Base-by-base conservation (phyloP, 2,329 filamentous ascomycete species). In the Bipolaris sorokiniana region DNA sequence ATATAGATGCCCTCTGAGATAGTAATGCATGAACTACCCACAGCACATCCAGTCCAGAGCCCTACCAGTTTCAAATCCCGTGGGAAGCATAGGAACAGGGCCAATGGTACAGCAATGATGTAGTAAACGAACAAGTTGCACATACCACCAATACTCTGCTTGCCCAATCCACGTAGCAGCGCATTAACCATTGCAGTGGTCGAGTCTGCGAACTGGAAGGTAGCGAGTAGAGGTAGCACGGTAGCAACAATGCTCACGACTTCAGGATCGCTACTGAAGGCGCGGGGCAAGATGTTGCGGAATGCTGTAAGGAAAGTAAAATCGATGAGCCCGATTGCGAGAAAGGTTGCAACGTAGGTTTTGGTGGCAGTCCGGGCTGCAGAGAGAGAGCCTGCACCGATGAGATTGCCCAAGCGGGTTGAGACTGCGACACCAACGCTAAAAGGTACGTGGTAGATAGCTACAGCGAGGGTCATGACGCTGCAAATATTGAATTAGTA, bases 381-480 rank as follows among this genome's bases (percentile, higher is more conserved):
- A 10, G 56, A 53, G 3, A 76, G 66, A 16, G 71, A 69, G 10
- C 75, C 74, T 1, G 73, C 73, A 28, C 77, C 77, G 40, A 79
- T 72, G 5, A 79, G 65, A 51, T 78, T 76, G 18, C 76, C 77
- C 7, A 78, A 55, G 1, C 77, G 70, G 3, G 77, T 79, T 48
- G 68, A 74, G 10, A 75, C 75, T 15, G 75, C 76, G 15, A 77
- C 71, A 11, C 73, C 72, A 16, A 77, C 74, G 7, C 73, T 75
- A 55, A 79, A 79, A 0, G 77, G 76, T 5, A 78, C 71, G 56
- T 79, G 77, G 56, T 73, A 78, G 42, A 77, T 74, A n/a, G 74
- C 64, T 13, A 74, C 69, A 7, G 70, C 72, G 11, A 68, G 64
- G 1, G 71, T 73, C 71, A 74, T 76, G 37, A 76, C 64, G 10